Percentiles rank a stretch among this genome's conserved stretches.
Evolutionary conservation across 2,329 filamentous ascomycete genomes (phyloP).

Genomic region (Aspergillus niger): DNA sequence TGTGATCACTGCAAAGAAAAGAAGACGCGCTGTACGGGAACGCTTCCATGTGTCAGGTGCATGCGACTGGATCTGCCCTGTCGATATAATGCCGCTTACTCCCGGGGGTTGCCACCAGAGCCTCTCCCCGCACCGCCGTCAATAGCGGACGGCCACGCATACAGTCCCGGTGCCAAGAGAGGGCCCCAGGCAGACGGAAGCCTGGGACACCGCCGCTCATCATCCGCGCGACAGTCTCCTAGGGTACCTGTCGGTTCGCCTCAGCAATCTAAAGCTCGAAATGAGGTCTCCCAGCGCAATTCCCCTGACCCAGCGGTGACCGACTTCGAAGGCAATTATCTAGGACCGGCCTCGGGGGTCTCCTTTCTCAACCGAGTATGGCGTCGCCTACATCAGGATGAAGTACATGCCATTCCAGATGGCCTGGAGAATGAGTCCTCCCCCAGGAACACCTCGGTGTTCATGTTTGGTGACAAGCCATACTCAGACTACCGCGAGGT

Average conservation of each 20-base stretch:
- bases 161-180: conserved; percentile 7
- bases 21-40: conserved; percentile 42
- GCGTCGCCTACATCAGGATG: conserved; percentile 64
- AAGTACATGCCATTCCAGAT: conserved; percentile 35
- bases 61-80: conserved; percentile 35
- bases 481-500: conserved; percentile 42
- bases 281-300: conserved; percentile 28
- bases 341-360: conserved; percentile 56
- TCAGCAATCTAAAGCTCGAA: conserved; percentile 9
- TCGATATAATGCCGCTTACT: conserved; percentile 41
- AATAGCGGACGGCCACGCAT: conserved; percentile 13
- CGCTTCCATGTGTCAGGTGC: conserved; percentile 39
- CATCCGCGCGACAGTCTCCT: conserved; percentile 8
- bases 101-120: conserved; percentile 39
- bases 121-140: conserved; percentile 29
- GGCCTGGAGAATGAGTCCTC: conserved; percentile 32
- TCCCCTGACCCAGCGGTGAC: conserved; percentile 52
- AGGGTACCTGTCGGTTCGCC: not conserved
- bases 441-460: conserved; percentile 48
- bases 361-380: conserved; percentile 67
- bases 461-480: conserved; percentile 55
- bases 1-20: conserved; percentile 44
- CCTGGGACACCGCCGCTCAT: conserved; percentile 10
- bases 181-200: not conserved
- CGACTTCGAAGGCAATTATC: conserved; percentile 57